Conservation (phyloP, 768 basidiomycete genomes). For the Boletellus ananiceps region DNA sequence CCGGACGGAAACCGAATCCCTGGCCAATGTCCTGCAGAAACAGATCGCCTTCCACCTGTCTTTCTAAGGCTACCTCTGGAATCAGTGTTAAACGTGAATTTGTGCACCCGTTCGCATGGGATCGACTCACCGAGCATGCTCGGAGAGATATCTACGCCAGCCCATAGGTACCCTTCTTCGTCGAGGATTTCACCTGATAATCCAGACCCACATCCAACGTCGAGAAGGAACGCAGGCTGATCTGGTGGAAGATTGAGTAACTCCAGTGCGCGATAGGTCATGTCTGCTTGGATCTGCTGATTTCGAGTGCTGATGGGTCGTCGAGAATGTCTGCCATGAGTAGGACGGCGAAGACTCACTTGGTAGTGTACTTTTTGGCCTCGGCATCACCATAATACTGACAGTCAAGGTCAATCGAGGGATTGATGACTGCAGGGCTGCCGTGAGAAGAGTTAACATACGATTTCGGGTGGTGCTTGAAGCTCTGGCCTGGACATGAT, state of each 20-base stretch:
- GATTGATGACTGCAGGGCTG: neutral
- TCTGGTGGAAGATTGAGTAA: constrained; percentile 78
- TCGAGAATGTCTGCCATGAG: neutral
- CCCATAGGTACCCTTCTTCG: constrained; percentile 90
- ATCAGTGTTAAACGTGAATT: neutral
- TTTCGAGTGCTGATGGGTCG: constrained; percentile 65
- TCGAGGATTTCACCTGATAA: constrained; percentile 94
- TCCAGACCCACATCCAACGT: constrained; percentile 97
- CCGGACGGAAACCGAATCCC: constrained; percentile 94
- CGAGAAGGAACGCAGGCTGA: constrained; percentile 80
- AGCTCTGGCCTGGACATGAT: constrained; percentile 85
- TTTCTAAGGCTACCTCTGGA: constrained; percentile 89
- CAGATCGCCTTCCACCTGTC: constrained; percentile 93
- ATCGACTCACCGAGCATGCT: constrained; percentile 84
- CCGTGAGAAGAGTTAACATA: constrained; percentile 30
- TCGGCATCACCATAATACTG: constrained; percentile 97
- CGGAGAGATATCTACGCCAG: constrained; percentile 90
- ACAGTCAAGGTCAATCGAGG: neutral
- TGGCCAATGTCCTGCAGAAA: constrained; percentile 98
- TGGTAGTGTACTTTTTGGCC: constrained; percentile 95
- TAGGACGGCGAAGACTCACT: constrained; percentile 46
- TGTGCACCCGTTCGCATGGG: neutral
- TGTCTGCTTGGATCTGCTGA: constrained; percentile 93
- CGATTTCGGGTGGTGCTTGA: constrained; percentile 87
- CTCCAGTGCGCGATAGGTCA: constrained; percentile 95